Base-by-base conservation (phyloP, 768 basidiomycete species). In the Amanita fuliginea region DNA sequence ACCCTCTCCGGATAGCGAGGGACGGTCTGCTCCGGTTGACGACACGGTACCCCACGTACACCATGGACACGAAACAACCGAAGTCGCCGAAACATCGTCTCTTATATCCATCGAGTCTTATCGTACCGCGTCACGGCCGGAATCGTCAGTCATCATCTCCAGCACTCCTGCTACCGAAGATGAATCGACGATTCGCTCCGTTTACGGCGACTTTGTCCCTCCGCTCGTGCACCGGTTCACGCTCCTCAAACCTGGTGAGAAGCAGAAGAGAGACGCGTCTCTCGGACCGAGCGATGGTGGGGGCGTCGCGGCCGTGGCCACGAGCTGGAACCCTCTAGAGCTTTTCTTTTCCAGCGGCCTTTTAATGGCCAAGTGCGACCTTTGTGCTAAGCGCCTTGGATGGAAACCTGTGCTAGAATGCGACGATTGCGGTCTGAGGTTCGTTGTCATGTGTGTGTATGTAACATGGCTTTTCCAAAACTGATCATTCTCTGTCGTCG, bases 321-420 rank as follows among this genome's bases (percentile, higher is more conserved):
- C 87, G 86, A 85, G 79, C 56, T 86, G 89, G 18, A 47, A 47
- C 22, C 46, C 46, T n/a, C 68, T 90, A 22, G 86, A 89, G 46
- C 64, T 89, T 52, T 75, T 91, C 59, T 87, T 90, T 64, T 79
- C 80, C 6, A 83, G 81, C 60, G 84, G 76, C 14, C 64, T 86
- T 41, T 62, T 87, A 19, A 77, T 78, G 3, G 75, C 81, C 43
- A 91, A 85, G 61, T 95, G 91, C 57, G 88, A 88, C 63, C 65
- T 91, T 14, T 95, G 91, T 58, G 59, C 62, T 37, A 93, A 92
- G 71, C 69, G 87, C 42, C 69, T 95, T 34, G 90, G 90, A 10
- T 83, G 86, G 82, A 93, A 90, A 62, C 81, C 89, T 18, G 76
- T 85, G 28, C 66, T 94, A 16, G 80, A 86, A 58, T 95, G 91